These are phyloP conservation scores for Penicillium arizonense DNA, from an alignment of 495 filamentous ascomycete species.

Conservation along the genomic window DNA sequence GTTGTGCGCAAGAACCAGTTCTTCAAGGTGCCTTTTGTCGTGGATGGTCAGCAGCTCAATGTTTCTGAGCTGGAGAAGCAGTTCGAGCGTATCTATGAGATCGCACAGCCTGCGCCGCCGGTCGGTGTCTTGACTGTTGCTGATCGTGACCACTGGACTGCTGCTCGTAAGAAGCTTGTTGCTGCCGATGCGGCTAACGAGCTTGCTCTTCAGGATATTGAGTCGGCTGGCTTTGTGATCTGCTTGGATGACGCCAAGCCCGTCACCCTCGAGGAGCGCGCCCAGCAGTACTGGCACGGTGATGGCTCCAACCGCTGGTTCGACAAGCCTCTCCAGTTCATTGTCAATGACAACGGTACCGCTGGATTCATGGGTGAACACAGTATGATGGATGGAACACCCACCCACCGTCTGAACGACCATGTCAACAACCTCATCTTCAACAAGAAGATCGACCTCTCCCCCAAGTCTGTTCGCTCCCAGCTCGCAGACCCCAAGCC, in stretches of 20 bases:
- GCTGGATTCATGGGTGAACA: constrained; percentile 98
- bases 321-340: constrained; percentile 98
- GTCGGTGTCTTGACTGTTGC: constrained; percentile 86
- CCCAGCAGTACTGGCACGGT: constrained; percentile 97
- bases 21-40: constrained; percentile 78
- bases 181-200: constrained; percentile 73
- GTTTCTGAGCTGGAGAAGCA: constrained; percentile 83
- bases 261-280: constrained; percentile 92
- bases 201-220: constrained; percentile 72
- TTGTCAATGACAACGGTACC: constrained; percentile 96
- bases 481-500: constrained; percentile 76
- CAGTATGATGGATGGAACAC: constrained; percentile 99
- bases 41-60: constrained; percentile 79
- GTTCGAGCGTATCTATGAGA: constrained; percentile 81
- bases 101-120: constrained; percentile 64
- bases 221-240: constrained; percentile 87
- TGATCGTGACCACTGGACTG: constrained; percentile 91
- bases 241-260: constrained; percentile 93
- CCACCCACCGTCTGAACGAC: constrained; percentile 95
- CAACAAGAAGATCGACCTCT: constrained; percentile 86
- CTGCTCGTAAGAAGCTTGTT: constrained; percentile 75
- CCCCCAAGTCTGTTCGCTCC: constrained; percentile 70
- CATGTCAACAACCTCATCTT: constrained; percentile 86
- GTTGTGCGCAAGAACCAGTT: constrained; percentile 95
- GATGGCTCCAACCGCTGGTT: constrained; percentile 96